Evolutionary conservation across 352 stramenopile genomes (phyloP), one percentile per base, ranked within the genome.

Genomic region (Globisporangium nodosum): DNA sequence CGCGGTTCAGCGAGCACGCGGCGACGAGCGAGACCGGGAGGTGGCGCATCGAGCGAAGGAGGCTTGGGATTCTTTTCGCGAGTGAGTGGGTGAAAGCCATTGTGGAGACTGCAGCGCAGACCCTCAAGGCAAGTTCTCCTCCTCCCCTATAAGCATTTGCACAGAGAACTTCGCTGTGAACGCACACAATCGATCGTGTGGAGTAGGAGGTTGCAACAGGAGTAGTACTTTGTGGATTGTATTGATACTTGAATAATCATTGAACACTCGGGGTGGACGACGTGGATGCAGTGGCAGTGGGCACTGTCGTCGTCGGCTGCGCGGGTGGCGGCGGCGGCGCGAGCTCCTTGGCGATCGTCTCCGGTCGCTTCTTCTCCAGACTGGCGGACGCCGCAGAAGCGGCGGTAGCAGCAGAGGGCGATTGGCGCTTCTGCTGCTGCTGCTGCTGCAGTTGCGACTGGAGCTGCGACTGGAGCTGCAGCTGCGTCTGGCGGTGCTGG

Each of bases 1-100:
- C 76, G 49, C 77, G 71, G 64, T 92, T 86, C 9, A 90, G 52
- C 40, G 80, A 83, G 58, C 78, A 88, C 7, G 82, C 82, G 16
- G 74, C 76, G 54, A 92, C 85, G 39, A 92, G 66, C 47, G 80
- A 81, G 49, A 86, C 71, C 0, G 70, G 78, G 46, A 80, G 59
- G 21, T 52, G 54, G 30, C 24, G 9, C 54, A 45, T 58, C 27
- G 12, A 35, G 43, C 13, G 20, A 47, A 47, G 31, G 16, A 47
- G 20, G 42, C 24, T 27, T n/a, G 40, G 13, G 40, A 46, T 18
- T 43, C 11, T 18, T 43, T 43, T 18, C 11, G 16, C 16, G 8
- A 43, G 39, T 43, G 39, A 43, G 12, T 43, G 39, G 24, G 24
- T 27, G 24, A 27, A 27, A 27, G 24, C 24, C 24, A 27, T 27